Evolutionary conservation across 2,329 filamentous ascomycete species (phyloP), one percentile per base, ranked within the genome.

Genomic region (Boeremia exigua): DNA sequence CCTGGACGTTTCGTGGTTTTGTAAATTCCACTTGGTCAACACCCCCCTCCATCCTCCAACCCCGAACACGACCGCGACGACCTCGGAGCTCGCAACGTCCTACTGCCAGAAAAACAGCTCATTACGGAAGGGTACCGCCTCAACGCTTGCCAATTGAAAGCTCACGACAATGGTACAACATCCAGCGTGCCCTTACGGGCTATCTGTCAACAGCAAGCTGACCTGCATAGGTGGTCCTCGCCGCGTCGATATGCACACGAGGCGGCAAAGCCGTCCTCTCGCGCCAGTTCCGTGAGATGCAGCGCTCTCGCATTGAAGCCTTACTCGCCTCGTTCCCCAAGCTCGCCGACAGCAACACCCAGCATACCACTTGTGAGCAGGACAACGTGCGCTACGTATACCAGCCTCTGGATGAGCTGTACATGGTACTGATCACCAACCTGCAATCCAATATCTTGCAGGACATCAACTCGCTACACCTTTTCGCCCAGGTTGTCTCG

Each of bases 371-470:
- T 6, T 93, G 98, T 70, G 95, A 99, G 80, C 93, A 98, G 80
- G 96, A 99, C 82, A 98, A 96, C 81, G 95, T 99, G 73, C 94
- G 95, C 81, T 99, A 97, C 75, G 95, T 99, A 56, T 99, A 99
- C 83, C 95, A 99, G 78, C 96, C 95, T 58, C 85, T 99, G 63
- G 96, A 99, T 80, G 96, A 99, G 82, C 88, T 99, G 63, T 99
- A 99, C 85, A 98, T 99, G 87, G 94, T 99, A 65, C 87, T 99
- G 72, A 98, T 99, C 79, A 99, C 96, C 77, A 99, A 99, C 83
- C 90, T 92, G 70, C 95, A 98, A 82, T 98, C 94, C 78, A 99
- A 99, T 80, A 99, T 99, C 67, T 85, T 99, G 47, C 95, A 99
- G 80, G 95, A 99, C 78, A 99, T 99, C 77, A 95, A 98, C 80